Percentiles rank a stretch among this genome's conserved stretches.
phyloP scores from a whole-genome alignment of 176 grass and related monocot genomes.

The Dactylis glomerata region DNA sequence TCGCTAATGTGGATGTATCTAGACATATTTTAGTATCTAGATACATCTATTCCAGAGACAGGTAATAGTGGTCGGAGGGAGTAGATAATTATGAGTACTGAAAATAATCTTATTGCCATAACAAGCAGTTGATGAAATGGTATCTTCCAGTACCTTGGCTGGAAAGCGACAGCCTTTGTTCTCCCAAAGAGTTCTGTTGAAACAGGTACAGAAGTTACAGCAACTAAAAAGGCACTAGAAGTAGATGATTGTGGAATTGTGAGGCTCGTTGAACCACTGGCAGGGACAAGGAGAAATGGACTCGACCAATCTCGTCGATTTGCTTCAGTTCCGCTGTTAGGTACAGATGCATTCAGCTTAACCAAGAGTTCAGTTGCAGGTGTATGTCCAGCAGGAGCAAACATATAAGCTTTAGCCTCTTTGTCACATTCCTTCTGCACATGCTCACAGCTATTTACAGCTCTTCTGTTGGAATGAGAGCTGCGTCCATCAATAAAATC shows the following conservation, averaged over 20 bases:
- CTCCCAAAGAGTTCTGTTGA: conserved; percentile 78
- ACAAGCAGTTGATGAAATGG: conserved; percentile 10
- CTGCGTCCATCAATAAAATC: conserved; percentile 33
- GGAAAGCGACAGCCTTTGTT: conserved; percentile 85
- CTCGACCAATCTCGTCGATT: conserved; percentile 70
- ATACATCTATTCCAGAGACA: no score
- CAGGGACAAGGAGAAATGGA: conserved; percentile 72
- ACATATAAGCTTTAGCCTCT: conserved; percentile 77
- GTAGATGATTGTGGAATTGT: conserved; percentile 62
- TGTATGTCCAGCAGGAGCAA: conserved; percentile 60
- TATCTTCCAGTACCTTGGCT: conserved; percentile 70
- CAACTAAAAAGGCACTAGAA: conserved; percentile 78
- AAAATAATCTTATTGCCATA: conserved; percentile 22
- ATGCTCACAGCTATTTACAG: conserved; percentile 33
- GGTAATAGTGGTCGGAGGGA: no score
- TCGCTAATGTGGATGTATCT: no score
- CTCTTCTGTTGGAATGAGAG: conserved; percentile 43
- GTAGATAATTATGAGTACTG: background rate
- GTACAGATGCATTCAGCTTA: conserved; percentile 69
- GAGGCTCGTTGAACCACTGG: conserved; percentile 75
- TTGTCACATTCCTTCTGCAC: conserved; percentile 41
- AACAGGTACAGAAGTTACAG: conserved; percentile 74
- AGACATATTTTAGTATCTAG: no score
- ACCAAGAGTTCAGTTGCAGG: conserved; percentile 78
- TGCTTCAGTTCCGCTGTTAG: conserved; percentile 45